A percentile compares a stretch with the other conserved stretches of the same genome.
These are phyloP conservation scores for Fragilaria crotonensis DNA, from an alignment of 108 stramenopile species.

Conservation along the genomic window DNA sequence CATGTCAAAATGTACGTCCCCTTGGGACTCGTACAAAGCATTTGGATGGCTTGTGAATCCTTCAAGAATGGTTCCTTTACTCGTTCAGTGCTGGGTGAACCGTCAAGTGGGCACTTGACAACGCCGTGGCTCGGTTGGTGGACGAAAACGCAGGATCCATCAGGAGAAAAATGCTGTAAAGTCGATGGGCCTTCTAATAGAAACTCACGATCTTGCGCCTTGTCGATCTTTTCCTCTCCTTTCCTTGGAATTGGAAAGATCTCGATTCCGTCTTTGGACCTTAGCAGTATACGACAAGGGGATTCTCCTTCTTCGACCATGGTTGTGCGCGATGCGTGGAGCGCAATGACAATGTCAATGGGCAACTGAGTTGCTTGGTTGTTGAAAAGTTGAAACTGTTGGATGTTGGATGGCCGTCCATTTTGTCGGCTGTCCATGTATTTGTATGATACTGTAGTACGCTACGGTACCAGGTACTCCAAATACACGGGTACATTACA, in stretches of 20 bases:
- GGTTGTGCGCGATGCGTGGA: no score
- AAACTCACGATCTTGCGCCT: slow-evolving; percentile 23
- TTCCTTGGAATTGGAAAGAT: slow-evolving; percentile 33
- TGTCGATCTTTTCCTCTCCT: background rate
- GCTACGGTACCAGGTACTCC: no score
- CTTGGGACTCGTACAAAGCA: slow-evolving; percentile 68
- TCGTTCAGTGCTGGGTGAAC: background rate
- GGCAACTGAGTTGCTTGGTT: no score
- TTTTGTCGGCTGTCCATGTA: no score
- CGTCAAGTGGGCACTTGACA: slow-evolving; percentile 28
- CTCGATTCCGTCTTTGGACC: slow-evolving; percentile 67
- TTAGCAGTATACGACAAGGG: slow-evolving; percentile 48
- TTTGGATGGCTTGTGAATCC: slow-evolving; percentile 43
- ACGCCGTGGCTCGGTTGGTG: slow-evolving; percentile 51
- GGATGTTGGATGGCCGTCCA: no score
- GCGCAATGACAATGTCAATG: no score
- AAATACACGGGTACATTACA: no score
- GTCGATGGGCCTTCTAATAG: slow-evolving; percentile 42
- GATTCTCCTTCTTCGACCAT: no score
- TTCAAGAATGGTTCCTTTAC: slow-evolving; percentile 34
- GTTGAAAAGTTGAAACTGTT: no score
- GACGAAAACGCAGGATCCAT: slow-evolving; percentile 42
- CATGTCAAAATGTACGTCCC: slow-evolving; percentile 84
- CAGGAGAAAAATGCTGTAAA: slow-evolving; percentile 39
- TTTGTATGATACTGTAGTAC: no score